Evolutionary conservation across 2,329 filamentous ascomycete species (phyloP).

Genomic region (Aspergillus fischeri): DNA sequence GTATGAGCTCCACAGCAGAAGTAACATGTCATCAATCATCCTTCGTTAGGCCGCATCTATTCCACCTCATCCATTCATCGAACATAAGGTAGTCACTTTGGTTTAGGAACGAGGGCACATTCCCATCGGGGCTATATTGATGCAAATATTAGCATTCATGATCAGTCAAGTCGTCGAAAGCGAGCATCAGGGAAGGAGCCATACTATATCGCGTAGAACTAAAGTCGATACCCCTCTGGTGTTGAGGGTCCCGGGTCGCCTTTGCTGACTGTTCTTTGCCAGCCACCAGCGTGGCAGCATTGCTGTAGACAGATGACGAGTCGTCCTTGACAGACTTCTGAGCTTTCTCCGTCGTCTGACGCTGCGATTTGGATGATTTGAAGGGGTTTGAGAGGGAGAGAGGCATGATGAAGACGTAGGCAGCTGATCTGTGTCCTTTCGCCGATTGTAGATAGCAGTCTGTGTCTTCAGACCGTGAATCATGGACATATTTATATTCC

Average conservation of each 20-base stretch:
- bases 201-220: neutral
- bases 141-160: neutral
- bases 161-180: neutral
- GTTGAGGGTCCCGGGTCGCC: neutral
- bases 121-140: neutral
- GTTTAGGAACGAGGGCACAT: neutral
- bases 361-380: neutral
- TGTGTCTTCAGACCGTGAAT: neutral
- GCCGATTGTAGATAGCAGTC: neutral
- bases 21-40: neutral
- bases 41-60: neutral
- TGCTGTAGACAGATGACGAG: neutral
- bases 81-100: neutral
- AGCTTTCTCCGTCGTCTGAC: neutral
- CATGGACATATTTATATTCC: no score
- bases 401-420: neutral
- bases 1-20: neutral
- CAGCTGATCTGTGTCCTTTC: neutral
- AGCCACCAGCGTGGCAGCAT: neutral
- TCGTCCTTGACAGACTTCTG: neutral
- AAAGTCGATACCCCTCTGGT: neutral
- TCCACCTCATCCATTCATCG: neutral
- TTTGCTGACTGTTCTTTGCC: neutral
- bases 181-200: neutral
- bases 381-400: neutral